phyloP scores from a whole-genome alignment of 805 yeast species.

The Wickerhamomyces rabaulensis region DNA sequence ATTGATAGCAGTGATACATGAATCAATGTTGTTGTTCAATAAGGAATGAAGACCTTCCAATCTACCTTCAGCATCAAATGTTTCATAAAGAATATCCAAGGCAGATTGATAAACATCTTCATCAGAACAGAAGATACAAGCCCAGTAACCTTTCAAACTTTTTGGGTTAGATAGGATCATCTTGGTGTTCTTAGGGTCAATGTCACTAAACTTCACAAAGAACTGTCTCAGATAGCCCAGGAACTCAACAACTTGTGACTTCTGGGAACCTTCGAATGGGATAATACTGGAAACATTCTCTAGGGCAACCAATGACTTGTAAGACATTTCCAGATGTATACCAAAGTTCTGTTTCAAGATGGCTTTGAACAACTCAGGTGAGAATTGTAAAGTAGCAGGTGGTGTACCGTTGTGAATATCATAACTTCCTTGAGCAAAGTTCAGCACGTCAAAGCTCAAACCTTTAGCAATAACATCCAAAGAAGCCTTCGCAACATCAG shows the following conservation, averaged over 20 bases:
- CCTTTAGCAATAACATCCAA: constrained; percentile 35
- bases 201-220: constrained; percentile 35
- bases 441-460: constrained; percentile 41
- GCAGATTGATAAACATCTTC: constrained; percentile 59
- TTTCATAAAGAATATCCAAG: constrained; percentile 65
- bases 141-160: constrained; percentile 63
- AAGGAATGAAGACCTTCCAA: constrained; percentile 63
- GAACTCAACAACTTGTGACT: constrained; percentile 23
- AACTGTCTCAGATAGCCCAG: constrained; percentile 28
- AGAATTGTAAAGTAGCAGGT: constrained; percentile 26
- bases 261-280: constrained; percentile 22
- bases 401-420: constrained; percentile 28
- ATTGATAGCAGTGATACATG: constrained; percentile 45
- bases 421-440: constrained; percentile 35
- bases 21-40: constrained; percentile 38
- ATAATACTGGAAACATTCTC: constrained; percentile 26
- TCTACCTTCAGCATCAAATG: constrained; percentile 76
- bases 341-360: constrained; percentile 23
- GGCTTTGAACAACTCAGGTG: constrained; percentile 24
- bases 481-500: constrained; percentile 29
- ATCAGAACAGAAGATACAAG: constrained; percentile 64
- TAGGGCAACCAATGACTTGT: constrained; percentile 19
- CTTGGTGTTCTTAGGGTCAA: constrained; percentile 31
- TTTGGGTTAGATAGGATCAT: constrained; percentile 34
- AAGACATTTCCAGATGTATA: constrained; percentile 18